Evolutionary conservation across 1,139 yeast genomes (phyloP), one percentile per base, ranked within the genome.

Genomic region (Pichia sp.): DNA sequence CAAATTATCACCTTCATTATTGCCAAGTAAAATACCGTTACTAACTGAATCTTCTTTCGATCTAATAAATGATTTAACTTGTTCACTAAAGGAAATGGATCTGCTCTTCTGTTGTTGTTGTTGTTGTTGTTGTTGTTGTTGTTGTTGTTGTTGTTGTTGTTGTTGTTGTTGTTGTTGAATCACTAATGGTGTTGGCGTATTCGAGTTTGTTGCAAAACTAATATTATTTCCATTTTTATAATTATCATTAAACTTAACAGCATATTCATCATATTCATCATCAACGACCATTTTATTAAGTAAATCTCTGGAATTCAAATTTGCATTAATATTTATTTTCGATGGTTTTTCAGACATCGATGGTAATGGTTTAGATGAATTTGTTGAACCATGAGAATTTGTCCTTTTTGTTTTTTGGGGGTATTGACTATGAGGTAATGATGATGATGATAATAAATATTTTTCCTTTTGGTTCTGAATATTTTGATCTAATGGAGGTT

Each of bases 41-140:
- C 51, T 46, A 9, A 47, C 39, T 0, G 63, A 50, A 6, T 58
- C 63, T 11, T 63, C 68, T 45, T 56, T 62, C 11, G 67, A 63
- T 46, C 62, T 55, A 18, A 65, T 63, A n/a, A 65, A 54, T n/a
- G 61, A 56, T 47, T 57, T 63, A 6, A 65, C 64, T 44, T 66
- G 71, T 35, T 66, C 70, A 43, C 65, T 58, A 43, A 72, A 63
- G 7, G 76, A 70, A 35, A 65, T 56, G 29, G 68, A 57, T 33
- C 51, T 47, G 18, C 26, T 30, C 31, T 40, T 18, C 18, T 33
- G 39, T 35, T 38, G 40, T 44, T 7, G 34, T 10, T 5, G 29
- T 18, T 26, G 43, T n/a, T 41, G 28, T 25, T 28, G 32, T 27
- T n/a, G 6, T n/a, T 39, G 32, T 0, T 7, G 26, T 3, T n/a